Base-by-base conservation (phyloP, 2,329 filamentous ascomycete species). In the Thielaviopsis cerberus region DNA sequence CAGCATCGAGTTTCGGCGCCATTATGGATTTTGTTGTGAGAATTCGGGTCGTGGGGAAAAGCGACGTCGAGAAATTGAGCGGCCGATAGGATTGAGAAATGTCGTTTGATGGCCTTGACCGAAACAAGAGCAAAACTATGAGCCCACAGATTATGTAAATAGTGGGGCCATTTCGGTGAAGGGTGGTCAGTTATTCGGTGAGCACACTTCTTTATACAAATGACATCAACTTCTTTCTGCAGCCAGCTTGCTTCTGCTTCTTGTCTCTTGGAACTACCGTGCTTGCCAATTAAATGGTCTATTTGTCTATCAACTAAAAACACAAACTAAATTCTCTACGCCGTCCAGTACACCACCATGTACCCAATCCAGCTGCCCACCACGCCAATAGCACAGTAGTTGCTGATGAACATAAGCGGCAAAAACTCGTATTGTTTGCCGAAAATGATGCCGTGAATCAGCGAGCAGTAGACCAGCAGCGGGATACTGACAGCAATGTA, bases 331-430 rank as follows among this genome's bases (percentile, higher is more conserved):
- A 59, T 30, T 55, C 30, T 61, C 51, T 58, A 79, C 34, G 76
- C 77, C 6, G 76, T 75, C 65, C 96, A 90, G 71, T 91, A 97
- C 55, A 97, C 89, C 30, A 94, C 86, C 73, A 90, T 81, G 68
- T 95, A 96, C 10, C 92, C 90, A 48, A 96, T 66, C 91, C 91
- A 97, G 71, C 92, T 97, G 2, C 88, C 89, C 20, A 96, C 82
- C 0, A 97, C 90, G n/a, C 92, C 92, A 59, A 97, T 75, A 4
- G 92, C 92, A 34, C 86, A 88, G 70, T 97, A 98, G 13, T 87
- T 86, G 73, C 91, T 97, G 64, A 84, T 96, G 67, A 97, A 92
- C 91, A 98, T 97, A 64, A 97, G 73, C 25, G 92, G 92, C 57
- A 98, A 71, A 69, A 97, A 98, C 70, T 96, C 88, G 65, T 86